Percentiles rank a stretch among this genome's conserved stretches.
Conservation (phyloP, 441 rosid species). For the Sinapis alba region DNA sequence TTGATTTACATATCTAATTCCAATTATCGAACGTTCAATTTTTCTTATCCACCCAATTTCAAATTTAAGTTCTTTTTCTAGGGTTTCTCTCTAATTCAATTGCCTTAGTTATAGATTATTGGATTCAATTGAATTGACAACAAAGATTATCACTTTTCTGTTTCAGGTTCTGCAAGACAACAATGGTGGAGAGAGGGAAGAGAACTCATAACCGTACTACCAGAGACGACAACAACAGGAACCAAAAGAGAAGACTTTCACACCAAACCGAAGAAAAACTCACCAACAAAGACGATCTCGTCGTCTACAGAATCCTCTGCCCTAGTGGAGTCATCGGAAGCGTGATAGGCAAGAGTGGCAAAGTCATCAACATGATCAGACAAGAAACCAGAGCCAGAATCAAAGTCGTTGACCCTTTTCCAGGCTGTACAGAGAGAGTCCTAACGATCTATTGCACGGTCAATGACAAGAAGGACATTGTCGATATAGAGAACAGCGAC, state of each 20-base stretch:
- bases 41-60: constrained; percentile 15
- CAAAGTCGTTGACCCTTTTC: constrained; percentile 89
- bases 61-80: neutral
- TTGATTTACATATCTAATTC: neutral
- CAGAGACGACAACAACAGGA: constrained; percentile 53
- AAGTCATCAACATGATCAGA: constrained; percentile 82
- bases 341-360: constrained; percentile 94
- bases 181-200: constrained; percentile 85
- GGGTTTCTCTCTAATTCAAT: neutral
- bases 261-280: constrained; percentile 58
- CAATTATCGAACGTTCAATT: constrained; percentile 3
- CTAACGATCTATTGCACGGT: constrained; percentile 65
- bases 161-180: constrained; percentile 20
- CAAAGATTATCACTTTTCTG: neutral
- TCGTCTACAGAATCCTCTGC: constrained; percentile 86
- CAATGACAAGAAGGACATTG: constrained; percentile 62
- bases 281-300: constrained; percentile 46
- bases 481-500: constrained; percentile 63
- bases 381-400: constrained; percentile 90
- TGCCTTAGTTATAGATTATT: neutral
- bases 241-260: constrained; percentile 62
- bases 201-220: constrained; percentile 53
- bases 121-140: neutral
- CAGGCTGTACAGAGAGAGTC: constrained; percentile 46
- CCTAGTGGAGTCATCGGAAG: constrained; percentile 92